Evolutionary conservation across 805 yeast species (phyloP).

Genomic region (Myxozyma neglecta): DNA sequence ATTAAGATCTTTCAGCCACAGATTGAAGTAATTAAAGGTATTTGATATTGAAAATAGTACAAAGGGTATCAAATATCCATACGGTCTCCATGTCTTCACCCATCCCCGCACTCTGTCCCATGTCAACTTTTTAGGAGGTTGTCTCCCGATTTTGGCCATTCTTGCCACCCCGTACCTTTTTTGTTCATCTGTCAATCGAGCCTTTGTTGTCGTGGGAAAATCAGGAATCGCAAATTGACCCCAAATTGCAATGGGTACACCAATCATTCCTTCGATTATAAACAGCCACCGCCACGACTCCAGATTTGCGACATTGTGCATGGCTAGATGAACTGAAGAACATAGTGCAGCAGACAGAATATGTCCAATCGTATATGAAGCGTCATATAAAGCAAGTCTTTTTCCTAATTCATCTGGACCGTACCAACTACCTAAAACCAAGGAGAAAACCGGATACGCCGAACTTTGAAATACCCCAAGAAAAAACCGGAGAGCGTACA

Average conservation of each 20-base stretch:
- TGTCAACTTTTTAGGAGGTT: conserved; percentile 13
- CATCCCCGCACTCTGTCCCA: conserved; percentile 6
- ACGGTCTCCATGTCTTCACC: conserved; percentile 17
- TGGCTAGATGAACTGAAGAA: conserved; percentile 46
- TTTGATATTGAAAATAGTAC: conserved; percentile 14
- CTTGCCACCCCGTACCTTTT: conserved; percentile 8
- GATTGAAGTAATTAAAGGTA: conserved; percentile 34
- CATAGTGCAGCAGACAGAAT: conserved; percentile 58
- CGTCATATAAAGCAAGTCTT: conserved; percentile 15
- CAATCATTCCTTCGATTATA: conserved; percentile 48
- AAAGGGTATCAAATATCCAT: conserved; percentile 10
- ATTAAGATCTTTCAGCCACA: conserved; percentile 39
- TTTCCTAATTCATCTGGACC: conserved; percentile 51
- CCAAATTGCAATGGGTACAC: conserved; percentile 17
- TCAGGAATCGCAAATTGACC: conserved; percentile 22
- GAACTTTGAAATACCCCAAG: conserved; percentile 38
- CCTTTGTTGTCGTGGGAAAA: conserved; percentile 17
- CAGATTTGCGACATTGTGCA: conserved; percentile 31
- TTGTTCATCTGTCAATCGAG: conserved; percentile 1
- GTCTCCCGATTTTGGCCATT: conserved; percentile 19
- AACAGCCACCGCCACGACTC: conserved; percentile 46
- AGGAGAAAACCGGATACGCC: conserved; percentile 52
- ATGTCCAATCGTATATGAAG: conserved; percentile 44
- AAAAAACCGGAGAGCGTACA: conserved; percentile 38
- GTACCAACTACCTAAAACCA: conserved; percentile 55